Percentiles rank a stretch among this genome's conserved stretches.
These are phyloP conservation scores for Dovyalis caffra DNA, from an alignment of 345 rosid genomes.

Conservation along the genomic window DNA sequence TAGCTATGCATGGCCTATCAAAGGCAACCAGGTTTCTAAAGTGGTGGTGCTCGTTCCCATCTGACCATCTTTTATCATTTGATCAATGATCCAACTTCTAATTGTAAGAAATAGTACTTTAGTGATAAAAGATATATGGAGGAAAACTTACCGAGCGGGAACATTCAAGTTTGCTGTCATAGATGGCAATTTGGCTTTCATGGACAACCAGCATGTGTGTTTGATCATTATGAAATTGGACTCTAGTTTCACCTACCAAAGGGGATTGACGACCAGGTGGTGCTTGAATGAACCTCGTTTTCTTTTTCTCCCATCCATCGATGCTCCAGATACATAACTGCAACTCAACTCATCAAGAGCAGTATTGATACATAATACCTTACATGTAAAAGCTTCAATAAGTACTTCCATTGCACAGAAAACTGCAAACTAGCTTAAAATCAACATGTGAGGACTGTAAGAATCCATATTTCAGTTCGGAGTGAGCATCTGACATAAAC, in stretches of 20 bases:
- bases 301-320: constrained; percentile 76
- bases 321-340: constrained; percentile 76
- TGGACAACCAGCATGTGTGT: constrained; percentile 44
- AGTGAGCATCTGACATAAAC: background rate
- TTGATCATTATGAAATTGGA: constrained; percentile 53
- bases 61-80: no score
- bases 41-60: no score
- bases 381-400: background rate
- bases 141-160: constrained; percentile 34
- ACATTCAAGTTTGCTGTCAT: constrained; percentile 50
- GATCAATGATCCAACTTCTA: no score
- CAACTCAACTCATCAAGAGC: background rate
- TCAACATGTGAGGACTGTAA: background rate
- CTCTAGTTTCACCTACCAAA: constrained; percentile 40
- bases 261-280: constrained; percentile 42
- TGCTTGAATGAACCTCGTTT: constrained; percentile 33
- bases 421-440: background rate
- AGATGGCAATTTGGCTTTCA: constrained; percentile 43
- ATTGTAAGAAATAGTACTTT: no score
- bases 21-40: no score
- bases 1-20: no score
- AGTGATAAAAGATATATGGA: no score
- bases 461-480: background rate
- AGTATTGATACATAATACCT: no score
- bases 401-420: background rate